Evolutionary conservation across 352 stramenopile genomes (phyloP).

Genomic region (Phytophthora cajani): DNA sequence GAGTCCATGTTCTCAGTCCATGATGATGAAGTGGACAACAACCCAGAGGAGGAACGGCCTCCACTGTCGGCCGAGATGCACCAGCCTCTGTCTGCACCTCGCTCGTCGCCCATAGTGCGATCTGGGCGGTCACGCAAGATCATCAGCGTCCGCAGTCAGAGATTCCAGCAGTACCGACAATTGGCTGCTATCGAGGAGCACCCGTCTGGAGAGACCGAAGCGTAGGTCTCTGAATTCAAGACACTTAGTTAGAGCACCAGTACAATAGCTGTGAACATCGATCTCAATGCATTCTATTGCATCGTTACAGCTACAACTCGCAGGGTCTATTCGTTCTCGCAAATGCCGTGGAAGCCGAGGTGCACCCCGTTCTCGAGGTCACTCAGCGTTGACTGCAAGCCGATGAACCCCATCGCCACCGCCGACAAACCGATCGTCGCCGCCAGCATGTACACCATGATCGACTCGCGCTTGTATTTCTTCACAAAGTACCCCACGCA

Average conservation of each 20-base stretch:
- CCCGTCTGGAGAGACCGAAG: slow-evolving; percentile 32
- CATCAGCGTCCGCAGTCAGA: slow-evolving; percentile 60
- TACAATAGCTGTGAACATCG: not conserved
- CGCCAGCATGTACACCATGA: slow-evolving; percentile 77
- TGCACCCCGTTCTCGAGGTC: slow-evolving; percentile 62
- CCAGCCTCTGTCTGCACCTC: slow-evolving; percentile 7
- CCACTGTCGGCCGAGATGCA: slow-evolving; percentile 15
- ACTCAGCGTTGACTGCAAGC: slow-evolving; percentile 48
- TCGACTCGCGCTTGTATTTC: slow-evolving; percentile 87
- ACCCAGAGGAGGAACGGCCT: slow-evolving; percentile 10
- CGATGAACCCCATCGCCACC: slow-evolving; percentile 64
- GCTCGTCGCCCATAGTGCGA: slow-evolving; percentile 8
- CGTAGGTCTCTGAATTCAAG: slow-evolving; percentile 21
- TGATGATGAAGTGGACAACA: slow-evolving; percentile 27
- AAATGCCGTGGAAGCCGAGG: slow-evolving; percentile 71
- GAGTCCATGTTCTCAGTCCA: slow-evolving; percentile 31
- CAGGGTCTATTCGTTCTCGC: slow-evolving; percentile 46
- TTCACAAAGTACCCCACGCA: slow-evolving; percentile 89
- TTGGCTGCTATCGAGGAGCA: slow-evolving; percentile 55
- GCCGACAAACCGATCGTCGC: slow-evolving; percentile 73
- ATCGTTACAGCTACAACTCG: slow-evolving; percentile 14
- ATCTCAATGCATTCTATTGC: slow-evolving; percentile 8
- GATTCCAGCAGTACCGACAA: slow-evolving; percentile 37
- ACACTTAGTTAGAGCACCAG: not conserved
- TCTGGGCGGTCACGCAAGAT: slow-evolving; percentile 46